These are phyloP conservation scores for Nannochloris sp. DNA, from an alignment of 139 green algal species.

Conservation along the genomic window DNA sequence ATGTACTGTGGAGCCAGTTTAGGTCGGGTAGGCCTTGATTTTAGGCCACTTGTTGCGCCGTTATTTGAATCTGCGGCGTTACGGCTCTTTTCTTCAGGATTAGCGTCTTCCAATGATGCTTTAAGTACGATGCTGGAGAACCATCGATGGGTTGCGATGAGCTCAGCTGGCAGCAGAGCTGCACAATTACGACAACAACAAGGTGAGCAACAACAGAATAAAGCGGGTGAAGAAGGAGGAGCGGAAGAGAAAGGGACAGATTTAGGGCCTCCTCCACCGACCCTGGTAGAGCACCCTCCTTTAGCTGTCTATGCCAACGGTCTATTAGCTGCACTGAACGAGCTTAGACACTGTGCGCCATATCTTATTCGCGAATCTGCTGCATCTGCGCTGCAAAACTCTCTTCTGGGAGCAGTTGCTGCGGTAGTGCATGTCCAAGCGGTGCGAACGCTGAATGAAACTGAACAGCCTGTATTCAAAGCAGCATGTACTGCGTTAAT, in stretches of 20 bases:
- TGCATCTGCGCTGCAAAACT: conserved; percentile 30
- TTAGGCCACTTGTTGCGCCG: conserved; percentile 72
- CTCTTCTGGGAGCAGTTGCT: conserved; percentile 39
- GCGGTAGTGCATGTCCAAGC: conserved; percentile 50
- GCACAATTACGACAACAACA: background rate
- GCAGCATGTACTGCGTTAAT: conserved; percentile 28
- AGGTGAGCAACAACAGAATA: background rate
- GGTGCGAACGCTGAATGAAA: conserved; percentile 34
- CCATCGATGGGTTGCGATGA: conserved; percentile 83
- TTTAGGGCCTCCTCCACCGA: conserved; percentile 54
- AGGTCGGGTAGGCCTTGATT: conserved; percentile 89
- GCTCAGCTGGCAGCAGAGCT: conserved; percentile 12
- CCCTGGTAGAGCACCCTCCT: conserved; percentile 83
- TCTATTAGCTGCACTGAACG: conserved; percentile 84
- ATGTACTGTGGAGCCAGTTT: conserved; percentile 93
- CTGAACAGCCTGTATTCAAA: conserved; percentile 35
- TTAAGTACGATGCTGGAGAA: conserved; percentile 69
- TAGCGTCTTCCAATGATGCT: conserved; percentile 45
- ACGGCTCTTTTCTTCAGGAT: conserved; percentile 43
- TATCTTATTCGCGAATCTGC: conserved; percentile 14
- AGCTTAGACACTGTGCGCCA: conserved; percentile 88
- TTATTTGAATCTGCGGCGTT: conserved; percentile 76
- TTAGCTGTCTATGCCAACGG: conserved; percentile 89
- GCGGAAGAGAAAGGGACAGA: background rate
- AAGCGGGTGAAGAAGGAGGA: background rate